These are phyloP conservation scores for Yamadazyma scolyti DNA, from an alignment of 805 yeast species.

Conservation along the genomic window DNA sequence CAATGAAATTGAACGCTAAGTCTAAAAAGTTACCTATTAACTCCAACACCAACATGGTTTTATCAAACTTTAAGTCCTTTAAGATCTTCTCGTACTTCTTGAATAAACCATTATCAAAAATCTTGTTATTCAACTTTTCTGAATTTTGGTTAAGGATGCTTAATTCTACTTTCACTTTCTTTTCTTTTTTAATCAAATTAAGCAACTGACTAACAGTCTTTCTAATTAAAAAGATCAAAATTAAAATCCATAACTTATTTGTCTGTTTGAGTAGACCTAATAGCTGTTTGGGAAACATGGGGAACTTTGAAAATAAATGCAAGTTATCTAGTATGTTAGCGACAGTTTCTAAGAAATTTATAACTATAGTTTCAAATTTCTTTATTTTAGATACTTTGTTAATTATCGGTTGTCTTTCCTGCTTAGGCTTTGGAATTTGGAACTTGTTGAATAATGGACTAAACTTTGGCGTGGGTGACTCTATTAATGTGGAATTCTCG, in stretches of 20 bases:
- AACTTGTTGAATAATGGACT: constrained; percentile 34
- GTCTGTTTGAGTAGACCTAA: constrained; percentile 34
- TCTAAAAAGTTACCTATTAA: constrained; percentile 41
- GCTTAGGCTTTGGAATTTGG: constrained; percentile 13
- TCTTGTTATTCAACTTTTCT: constrained; percentile 14
- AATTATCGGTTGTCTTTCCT: constrained; percentile 3
- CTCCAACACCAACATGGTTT: constrained; percentile 37
- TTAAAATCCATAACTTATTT: constrained; percentile 41
- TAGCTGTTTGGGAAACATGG: constrained; percentile 38
- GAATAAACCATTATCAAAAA: constrained; percentile 19
- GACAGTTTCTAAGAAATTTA: constrained; percentile 29
- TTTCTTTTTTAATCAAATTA: constrained; percentile 35
- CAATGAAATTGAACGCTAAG: constrained; percentile 37
- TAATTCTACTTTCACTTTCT: constrained; percentile 35
- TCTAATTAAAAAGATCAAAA: constrained; percentile 36
- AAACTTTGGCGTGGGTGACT: constrained; percentile 17
- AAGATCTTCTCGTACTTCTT: constrained; percentile 36
- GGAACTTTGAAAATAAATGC: constrained; percentile 38
- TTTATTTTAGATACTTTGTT: constrained; percentile 26
- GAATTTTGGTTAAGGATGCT: constrained; percentile 21
- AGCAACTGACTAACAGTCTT: constrained; percentile 40
- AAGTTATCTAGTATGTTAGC: constrained; percentile 40
- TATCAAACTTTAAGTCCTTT: constrained; percentile 40
- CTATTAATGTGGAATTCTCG: not conserved
- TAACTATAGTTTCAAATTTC: constrained; percentile 23